A percentile compares a stretch with the other conserved stretches of the same genome.
These are phyloP conservation scores for Daphne laureola DNA, from an alignment of 441 rosid genomes.

Conservation along the genomic window DNA sequence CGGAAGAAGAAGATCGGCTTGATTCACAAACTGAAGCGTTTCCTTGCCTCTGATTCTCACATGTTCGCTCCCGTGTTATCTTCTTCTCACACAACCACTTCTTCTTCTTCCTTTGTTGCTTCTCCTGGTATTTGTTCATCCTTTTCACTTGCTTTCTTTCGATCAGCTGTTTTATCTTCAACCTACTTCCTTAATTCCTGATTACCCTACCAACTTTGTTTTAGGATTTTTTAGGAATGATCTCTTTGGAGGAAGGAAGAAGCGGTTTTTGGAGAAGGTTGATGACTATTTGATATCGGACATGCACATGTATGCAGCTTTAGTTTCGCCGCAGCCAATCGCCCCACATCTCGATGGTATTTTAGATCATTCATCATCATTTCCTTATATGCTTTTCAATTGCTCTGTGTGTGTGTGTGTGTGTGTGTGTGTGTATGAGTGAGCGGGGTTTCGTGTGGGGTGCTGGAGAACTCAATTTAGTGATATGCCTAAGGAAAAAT, in stretches of 20 bases:
- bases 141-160: background rate
- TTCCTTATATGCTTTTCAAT: background rate
- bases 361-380: background rate
- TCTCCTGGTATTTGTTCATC: background rate
- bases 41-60: slow-evolving; percentile 39
- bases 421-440: background rate
- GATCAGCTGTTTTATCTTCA: background rate
- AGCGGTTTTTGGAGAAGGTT: slow-evolving; percentile 21
- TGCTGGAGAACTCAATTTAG: too few species aligned
- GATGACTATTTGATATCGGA: slow-evolving; percentile 41
- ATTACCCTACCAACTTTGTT: background rate
- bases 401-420: background rate
- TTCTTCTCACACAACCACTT: slow-evolving; percentile 2
- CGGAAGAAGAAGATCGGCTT: slow-evolving; percentile 19
- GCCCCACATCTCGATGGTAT: slow-evolving; percentile 29
- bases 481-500: too few species aligned
- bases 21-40: slow-evolving; percentile 21
- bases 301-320: slow-evolving; percentile 33
- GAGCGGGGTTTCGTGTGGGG: background rate
- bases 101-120: slow-evolving; percentile 8
- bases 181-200: background rate
- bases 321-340: slow-evolving; percentile 16
- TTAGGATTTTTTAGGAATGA: slow-evolving; percentile 14
- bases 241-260: slow-evolving; percentile 18
- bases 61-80: slow-evolving; percentile 45